Percentiles rank a stretch among this genome's conserved stretches.
phyloP scores from a whole-genome alignment of 768 basidiomycete genomes.

The Boletus rubroflammeus region DNA sequence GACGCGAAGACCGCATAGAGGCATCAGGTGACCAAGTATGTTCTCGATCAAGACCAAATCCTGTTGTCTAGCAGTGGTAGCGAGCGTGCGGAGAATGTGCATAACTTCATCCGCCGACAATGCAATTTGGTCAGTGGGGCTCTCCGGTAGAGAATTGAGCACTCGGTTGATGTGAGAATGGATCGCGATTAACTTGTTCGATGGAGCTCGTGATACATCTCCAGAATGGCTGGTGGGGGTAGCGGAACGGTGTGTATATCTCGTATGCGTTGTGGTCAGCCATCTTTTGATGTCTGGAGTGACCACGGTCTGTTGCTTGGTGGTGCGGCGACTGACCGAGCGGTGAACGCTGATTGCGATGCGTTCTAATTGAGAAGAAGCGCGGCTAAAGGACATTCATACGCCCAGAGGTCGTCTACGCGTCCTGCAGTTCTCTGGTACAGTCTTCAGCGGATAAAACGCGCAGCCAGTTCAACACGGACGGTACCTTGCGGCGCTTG shows the following conservation, averaged over 20 bases:
- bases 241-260: constrained; percentile 1
- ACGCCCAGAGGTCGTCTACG: constrained; percentile 28
- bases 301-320: constrained; percentile 7
- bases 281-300: constrained; percentile 22
- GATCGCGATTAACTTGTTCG: constrained; percentile 18
- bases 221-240: constrained; percentile 1
- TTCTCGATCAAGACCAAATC: constrained; percentile 55
- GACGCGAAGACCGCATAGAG: constrained; percentile 44
- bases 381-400: constrained; percentile 60
- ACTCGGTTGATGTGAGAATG: constrained; percentile 23
- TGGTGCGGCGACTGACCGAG: constrained; percentile 12
- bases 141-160: constrained; percentile 20
- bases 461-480: neutral
- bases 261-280: constrained; percentile 14
- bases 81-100: constrained; percentile 43
- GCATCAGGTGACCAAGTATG: constrained; percentile 47
- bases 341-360: constrained; percentile 26
- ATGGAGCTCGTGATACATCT: constrained; percentile 9
- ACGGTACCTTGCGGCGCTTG: constrained; percentile 16
- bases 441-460: constrained; percentile 4
- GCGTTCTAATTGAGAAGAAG: constrained; percentile 32
- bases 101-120: constrained; percentile 32
- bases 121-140: constrained; percentile 1
- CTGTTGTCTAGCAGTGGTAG: constrained; percentile 46
- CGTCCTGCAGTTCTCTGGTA: constrained; percentile 10